A percentile compares a stretch with the other conserved stretches of the same genome.
Conservation (phyloP, 1,284 basidiomycete genomes). For the Golubevia pallescens region DNA sequence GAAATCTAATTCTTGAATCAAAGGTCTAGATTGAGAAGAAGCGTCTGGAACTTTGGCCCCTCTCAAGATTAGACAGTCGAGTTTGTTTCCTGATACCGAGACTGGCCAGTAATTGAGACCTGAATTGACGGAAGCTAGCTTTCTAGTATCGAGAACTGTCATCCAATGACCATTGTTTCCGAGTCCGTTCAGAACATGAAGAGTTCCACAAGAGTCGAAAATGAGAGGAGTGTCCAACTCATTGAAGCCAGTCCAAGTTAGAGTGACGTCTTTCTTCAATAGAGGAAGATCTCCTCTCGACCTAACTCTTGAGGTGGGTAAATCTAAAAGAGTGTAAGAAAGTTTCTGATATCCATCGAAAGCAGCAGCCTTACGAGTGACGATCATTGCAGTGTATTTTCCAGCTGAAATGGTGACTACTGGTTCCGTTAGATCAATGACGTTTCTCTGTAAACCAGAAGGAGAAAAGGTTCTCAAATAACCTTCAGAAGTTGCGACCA, state of each 20-base stretch:
- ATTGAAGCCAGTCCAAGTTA: conserved; percentile 56
- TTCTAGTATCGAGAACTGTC: conserved; percentile 46
- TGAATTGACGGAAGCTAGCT: not conserved
- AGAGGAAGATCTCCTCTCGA: conserved; percentile 49
- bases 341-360: conserved; percentile 43
- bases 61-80: conserved; percentile 39
- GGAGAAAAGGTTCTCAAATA: conserved; percentile 55
- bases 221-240: conserved; percentile 47
- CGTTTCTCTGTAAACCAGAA: conserved; percentile 56
- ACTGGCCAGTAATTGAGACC: too few species aligned
- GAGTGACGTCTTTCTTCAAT: conserved; percentile 19
- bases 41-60: conserved; percentile 21
- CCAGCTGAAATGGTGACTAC: conserved; percentile 52
- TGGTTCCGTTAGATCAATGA: conserved; percentile 50
- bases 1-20: conserved; percentile 51
- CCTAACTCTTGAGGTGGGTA: conserved; percentile 34
- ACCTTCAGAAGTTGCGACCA: conserved; percentile 54
- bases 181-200: not conserved
- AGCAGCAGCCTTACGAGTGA: conserved; percentile 27
- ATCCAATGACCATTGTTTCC: conserved; percentile 52
- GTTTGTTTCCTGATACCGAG: too few species aligned
- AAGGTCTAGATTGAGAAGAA: conserved; percentile 14
- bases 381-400: conserved; percentile 25
- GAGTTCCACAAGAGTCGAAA: conserved; percentile 3
- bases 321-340: conserved; percentile 46